Base-by-base conservation (phyloP, 169 alveolate species). In the Cyclospora cayetanensis region DNA sequence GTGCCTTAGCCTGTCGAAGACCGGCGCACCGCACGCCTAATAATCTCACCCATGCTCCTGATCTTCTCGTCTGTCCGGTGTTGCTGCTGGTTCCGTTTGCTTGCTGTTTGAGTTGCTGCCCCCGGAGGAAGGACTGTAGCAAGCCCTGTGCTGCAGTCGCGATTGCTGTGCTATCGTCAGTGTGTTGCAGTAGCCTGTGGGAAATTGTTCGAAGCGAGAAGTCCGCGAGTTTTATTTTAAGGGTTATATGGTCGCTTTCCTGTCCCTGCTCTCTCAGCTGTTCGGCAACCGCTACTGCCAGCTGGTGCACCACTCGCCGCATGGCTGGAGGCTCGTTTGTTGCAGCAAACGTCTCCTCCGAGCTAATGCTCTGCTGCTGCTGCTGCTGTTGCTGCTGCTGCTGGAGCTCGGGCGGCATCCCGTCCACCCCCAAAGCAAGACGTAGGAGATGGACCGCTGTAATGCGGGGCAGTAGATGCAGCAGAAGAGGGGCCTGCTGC, bases 331-430 rank as follows among this genome's bases (percentile, higher is more conserved):
- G 89, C 72, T 79, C 89, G 42, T 79, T 52, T 22, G 89, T 79
- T 4, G 89, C 89, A 9, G 72, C 3, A 52, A 79, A 79, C 22
- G 89, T 79, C 29, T 79, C 89, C 43, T 79, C 89, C 50, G 89
- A 79, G 89, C 89, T 79, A 11, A 79, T 52, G 52, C 89, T 79
- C 41, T 79, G 89, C 74, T 79, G 89, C 22, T 79, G 89, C 25
- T 79, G 74, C 63, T 79, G 83, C 31, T 35, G 72, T 22, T 46
- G 89, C 2, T 79, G 88, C 50, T 79, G 89, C 72, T 79, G 89
- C 89, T 79, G 89, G 43, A 79, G 74, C 50, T 79, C 89, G n/a
- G 89, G 74, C 4, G 89, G 89, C 89, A 79, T 29, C 89, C 89
- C 89, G 74, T 79, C 89, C 35, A 79, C n/a, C 39, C 89, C 89